These are phyloP conservation scores for Somion occarium DNA, from an alignment of 1,284 basidiomycete species.

Conservation along the genomic window DNA sequence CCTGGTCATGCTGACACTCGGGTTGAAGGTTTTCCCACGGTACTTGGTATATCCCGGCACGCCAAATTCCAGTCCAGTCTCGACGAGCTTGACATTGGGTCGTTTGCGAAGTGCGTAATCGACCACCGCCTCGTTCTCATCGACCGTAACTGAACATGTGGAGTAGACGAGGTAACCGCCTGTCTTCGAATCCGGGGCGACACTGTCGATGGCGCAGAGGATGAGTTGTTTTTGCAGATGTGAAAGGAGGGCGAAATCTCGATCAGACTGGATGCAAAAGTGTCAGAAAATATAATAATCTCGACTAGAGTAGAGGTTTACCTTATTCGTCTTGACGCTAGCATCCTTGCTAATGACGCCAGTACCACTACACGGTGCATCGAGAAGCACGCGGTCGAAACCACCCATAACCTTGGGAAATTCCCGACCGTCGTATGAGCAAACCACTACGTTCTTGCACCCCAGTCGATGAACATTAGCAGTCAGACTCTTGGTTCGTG, in stretches of 20 bases:
- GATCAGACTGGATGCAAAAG: slow-evolving; percentile 63
- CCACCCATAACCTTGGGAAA: slow-evolving; percentile 99
- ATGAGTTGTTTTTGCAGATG: slow-evolving; percentile 99
- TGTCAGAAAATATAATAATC: background rate
- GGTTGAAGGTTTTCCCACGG: slow-evolving; percentile 86
- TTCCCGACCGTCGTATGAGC: slow-evolving; percentile 95
- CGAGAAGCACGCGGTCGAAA: slow-evolving; percentile 93
- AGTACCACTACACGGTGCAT: slow-evolving; percentile 97
- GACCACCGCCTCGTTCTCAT: slow-evolving; percentile 98
- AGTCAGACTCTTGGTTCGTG: slow-evolving; percentile 91
- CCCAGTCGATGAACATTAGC: slow-evolving; percentile 97
- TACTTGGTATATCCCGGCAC: slow-evolving; percentile 88
- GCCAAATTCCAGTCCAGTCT: slow-evolving; percentile 92
- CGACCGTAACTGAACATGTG: slow-evolving; percentile 96
- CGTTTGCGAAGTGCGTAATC: slow-evolving; percentile 98
- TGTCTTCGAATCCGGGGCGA: slow-evolving; percentile 83
- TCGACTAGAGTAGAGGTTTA: slow-evolving; percentile 28
- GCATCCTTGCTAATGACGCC: slow-evolving; percentile 98
- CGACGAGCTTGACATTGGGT: slow-evolving; percentile 92
- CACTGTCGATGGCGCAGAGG: slow-evolving; percentile 96
- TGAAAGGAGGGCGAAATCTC: slow-evolving; percentile 91
- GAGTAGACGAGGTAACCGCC: slow-evolving; percentile 98
- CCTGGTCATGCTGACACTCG: slow-evolving; percentile 78
- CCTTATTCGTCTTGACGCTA: slow-evolving; percentile 98
- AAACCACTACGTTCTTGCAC: slow-evolving; percentile 97